Conservation (phyloP, 768 basidiomycete genomes). For the Exidia glandulosa region DNA sequence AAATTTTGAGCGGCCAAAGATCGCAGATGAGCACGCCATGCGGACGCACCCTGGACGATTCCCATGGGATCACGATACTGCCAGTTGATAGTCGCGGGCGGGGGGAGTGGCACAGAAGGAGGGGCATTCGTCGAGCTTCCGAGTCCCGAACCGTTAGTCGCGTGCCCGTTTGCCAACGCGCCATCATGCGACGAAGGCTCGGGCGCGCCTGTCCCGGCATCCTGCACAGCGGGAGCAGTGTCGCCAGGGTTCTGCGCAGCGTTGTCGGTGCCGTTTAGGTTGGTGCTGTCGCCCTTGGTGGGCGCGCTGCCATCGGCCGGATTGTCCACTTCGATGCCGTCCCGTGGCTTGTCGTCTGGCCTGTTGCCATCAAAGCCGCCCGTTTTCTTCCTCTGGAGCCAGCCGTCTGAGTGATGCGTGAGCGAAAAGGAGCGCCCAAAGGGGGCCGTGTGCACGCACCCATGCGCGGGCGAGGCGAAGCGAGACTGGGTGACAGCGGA, state of each 20-base stretch:
- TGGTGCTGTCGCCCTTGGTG: not conserved
- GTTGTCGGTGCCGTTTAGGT: not conserved
- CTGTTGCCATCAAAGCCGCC: not conserved
- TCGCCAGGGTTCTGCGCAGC: not conserved
- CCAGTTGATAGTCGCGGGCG: conserved; percentile 66
- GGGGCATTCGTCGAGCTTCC: not conserved
- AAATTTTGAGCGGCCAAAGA: not conserved
- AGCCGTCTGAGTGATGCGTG: not conserved
- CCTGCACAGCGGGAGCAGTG: not conserved
- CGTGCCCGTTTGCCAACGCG: not conserved
- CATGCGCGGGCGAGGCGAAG: not conserved
- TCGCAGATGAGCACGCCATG: not conserved
- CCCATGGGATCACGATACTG: conserved; percentile 88
- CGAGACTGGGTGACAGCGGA: not conserved
- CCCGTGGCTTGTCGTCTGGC: not conserved
- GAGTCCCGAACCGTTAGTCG: not conserved
- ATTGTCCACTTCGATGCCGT: not conserved
- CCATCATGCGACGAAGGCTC: not conserved
- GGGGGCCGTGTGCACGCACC: not conserved
- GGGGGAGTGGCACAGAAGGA: conserved; percentile 11
- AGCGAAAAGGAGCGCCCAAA: not conserved
- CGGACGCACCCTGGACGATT: conserved; percentile 68
- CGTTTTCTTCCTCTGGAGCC: not conserved
- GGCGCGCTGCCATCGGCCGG: not conserved
- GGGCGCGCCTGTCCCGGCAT: not conserved